A percentile compares a stretch with the other conserved stretches of the same genome.
phyloP scores from a whole-genome alignment of 1,139 yeast genomes.

The Yamadazyma triangularis region DNA sequence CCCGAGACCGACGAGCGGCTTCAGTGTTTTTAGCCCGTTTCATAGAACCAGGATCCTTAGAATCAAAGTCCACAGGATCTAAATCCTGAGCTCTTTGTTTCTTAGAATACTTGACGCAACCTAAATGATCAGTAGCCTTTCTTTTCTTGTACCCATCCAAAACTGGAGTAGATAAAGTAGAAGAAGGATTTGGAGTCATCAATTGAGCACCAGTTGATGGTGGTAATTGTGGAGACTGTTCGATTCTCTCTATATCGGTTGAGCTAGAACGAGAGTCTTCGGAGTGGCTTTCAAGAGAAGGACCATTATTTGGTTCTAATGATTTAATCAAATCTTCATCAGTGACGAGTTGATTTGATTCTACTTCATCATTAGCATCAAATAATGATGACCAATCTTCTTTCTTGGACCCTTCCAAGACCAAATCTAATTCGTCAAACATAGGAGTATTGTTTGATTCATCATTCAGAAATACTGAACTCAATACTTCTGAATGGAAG shows the following conservation, averaged over 20 bases:
- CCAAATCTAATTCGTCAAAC: conserved; percentile 54
- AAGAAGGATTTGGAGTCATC: conserved; percentile 31
- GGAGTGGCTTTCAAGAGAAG: conserved; percentile 3
- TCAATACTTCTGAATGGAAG: conserved; percentile 56
- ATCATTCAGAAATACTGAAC: conserved; percentile 55
- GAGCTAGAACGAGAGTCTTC: no score
- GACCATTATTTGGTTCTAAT: neutral
- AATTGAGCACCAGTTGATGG: conserved; percentile 14
- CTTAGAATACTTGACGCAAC: conserved; percentile 60
- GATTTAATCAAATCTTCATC: conserved; percentile 14
- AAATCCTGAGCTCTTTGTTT: conserved; percentile 59
- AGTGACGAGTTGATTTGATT: conserved; percentile 22
- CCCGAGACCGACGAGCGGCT: conserved; percentile 94
- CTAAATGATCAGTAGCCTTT: conserved; percentile 50
- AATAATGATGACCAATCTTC: conserved; percentile 66
- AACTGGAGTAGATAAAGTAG: conserved; percentile 31
- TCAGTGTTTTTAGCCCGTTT: conserved; percentile 95
- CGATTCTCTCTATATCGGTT: neutral
- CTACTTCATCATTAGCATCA: conserved; percentile 32
- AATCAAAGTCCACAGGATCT: conserved; percentile 58
- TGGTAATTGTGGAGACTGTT: neutral
- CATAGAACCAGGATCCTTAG: conserved; percentile 60
- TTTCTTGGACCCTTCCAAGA: conserved; percentile 42
- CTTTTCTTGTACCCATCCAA: conserved; percentile 15
- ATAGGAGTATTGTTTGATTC: conserved; percentile 56